These are phyloP conservation scores for Pulveroboletus sp. DNA, from an alignment of 768 basidiomycete species.

Conservation along the genomic window DNA sequence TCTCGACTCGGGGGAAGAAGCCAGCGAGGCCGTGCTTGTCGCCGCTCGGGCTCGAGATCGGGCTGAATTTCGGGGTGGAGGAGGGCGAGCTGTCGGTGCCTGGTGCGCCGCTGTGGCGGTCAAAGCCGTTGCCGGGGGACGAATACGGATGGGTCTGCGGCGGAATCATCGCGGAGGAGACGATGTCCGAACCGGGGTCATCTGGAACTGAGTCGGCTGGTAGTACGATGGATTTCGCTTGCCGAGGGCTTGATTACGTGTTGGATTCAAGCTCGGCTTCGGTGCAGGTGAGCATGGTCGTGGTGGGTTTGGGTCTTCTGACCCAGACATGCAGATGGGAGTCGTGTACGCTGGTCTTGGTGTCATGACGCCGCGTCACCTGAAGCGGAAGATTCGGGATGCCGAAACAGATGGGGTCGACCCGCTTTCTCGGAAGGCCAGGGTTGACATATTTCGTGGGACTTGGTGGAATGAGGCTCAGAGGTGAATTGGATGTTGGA, in stretches of 20 bases:
- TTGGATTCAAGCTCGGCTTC: background rate
- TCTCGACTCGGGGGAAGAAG: no score
- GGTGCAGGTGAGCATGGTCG: conserved; percentile 11
- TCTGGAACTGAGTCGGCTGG: background rate
- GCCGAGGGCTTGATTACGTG: background rate
- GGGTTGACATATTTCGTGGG: background rate
- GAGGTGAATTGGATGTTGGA: background rate
- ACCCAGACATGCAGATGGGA: background rate
- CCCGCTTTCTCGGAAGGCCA: background rate
- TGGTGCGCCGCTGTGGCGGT: conserved; percentile 22
- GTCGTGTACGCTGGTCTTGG: background rate
- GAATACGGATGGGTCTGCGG: no score
- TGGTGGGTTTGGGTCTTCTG: background rate
- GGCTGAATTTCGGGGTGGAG: background rate
- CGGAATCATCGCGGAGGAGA: no score
- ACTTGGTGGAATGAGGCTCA: background rate
- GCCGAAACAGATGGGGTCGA: background rate
- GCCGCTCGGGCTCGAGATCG: conserved; percentile 4
- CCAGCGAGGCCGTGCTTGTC: background rate
- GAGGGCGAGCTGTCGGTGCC: conserved; percentile 5
- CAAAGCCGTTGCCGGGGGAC: conserved; percentile 20
- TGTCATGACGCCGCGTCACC: conserved; percentile 1
- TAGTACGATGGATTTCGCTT: background rate
- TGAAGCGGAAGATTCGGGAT: conserved; percentile 19
- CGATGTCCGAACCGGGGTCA: background rate